Conservation (phyloP, 2,329 filamentous ascomycete species). For the Talaromyces sp. region DNA sequence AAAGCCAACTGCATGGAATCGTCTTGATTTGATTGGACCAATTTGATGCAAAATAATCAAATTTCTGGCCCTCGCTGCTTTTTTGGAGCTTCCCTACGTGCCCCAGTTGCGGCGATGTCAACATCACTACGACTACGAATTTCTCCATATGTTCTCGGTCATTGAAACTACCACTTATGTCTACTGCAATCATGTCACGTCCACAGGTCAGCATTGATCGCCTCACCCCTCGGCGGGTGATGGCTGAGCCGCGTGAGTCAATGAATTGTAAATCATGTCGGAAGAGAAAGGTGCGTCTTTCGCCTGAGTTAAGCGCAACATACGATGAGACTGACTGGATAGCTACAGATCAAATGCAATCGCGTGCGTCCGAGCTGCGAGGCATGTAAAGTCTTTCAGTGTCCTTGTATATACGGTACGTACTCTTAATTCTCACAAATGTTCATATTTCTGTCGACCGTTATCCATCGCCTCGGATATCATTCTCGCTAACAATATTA, state of each 20-base stretch:
- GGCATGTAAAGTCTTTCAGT: slow-evolving; percentile 85
- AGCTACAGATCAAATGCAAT: slow-evolving; percentile 81
- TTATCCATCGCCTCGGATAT: not conserved
- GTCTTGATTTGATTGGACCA: not conserved
- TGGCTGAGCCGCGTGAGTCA: slow-evolving; percentile 76
- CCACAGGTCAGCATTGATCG: slow-evolving; percentile 80
- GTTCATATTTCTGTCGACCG: not conserved
- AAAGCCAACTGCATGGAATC: not conserved
- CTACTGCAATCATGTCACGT: slow-evolving; percentile 57
- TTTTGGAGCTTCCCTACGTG: not conserved
- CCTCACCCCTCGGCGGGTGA: slow-evolving; percentile 67
- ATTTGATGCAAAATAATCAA: not conserved
- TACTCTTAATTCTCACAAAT: not conserved
- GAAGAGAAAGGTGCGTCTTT: slow-evolving; percentile 71
- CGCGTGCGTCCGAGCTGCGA: slow-evolving; percentile 80
- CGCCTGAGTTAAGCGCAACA: not conserved
- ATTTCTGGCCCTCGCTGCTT: too few species aligned
- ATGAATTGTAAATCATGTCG: slow-evolving; percentile 97
- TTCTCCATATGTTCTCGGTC: not conserved
- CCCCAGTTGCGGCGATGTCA: slow-evolving; percentile 3
- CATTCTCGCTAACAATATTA: slow-evolving; percentile 15
- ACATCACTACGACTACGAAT: not conserved
- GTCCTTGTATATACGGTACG: slow-evolving; percentile 81
- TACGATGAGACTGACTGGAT: not conserved
- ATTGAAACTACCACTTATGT: not conserved